phyloP scores from a whole-genome alignment of 2,329 filamentous ascomycete genomes.

The Oidium heveae region DNA sequence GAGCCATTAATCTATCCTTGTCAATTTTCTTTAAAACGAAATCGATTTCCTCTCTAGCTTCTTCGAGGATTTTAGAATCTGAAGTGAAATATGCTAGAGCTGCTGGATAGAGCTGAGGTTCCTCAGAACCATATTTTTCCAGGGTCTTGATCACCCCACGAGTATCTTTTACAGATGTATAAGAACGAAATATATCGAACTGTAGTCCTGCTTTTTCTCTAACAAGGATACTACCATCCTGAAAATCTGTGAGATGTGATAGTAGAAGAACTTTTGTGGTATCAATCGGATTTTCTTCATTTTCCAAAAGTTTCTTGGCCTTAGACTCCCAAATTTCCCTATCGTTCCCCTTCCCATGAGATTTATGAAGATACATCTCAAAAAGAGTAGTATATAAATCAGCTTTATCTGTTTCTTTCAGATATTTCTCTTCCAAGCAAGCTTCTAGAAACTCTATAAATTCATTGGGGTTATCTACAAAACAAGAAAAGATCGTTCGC shows the following conservation, averaged over 20 bases:
- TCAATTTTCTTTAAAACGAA: conserved; percentile 67
- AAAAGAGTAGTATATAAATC: conserved; percentile 90
- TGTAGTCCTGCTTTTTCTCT: conserved; percentile 79
- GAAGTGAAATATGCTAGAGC: conserved; percentile 87
- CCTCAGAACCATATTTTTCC: conserved; percentile 71
- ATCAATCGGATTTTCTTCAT: conserved; percentile 61
- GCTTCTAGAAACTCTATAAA: conserved; percentile 87
- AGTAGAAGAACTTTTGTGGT: conserved; percentile 83
- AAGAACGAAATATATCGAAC: conserved; percentile 91
- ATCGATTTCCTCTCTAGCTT: conserved; percentile 69
- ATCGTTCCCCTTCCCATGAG: conserved; percentile 45
- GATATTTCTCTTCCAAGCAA: conserved; percentile 43
- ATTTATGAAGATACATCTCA: conserved; percentile 91
- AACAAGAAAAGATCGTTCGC: conserved; percentile 78
- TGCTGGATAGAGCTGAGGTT: conserved; percentile 77
- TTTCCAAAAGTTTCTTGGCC: conserved; percentile 69
- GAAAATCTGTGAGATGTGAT: conserved; percentile 76
- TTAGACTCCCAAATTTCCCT: conserved; percentile 70
- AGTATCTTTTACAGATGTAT: conserved; percentile 80
- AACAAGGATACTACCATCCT: conserved; percentile 72
- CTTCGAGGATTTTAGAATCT: conserved; percentile 52
- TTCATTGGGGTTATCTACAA: conserved; percentile 78
- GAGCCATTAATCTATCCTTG: conserved; percentile 76
- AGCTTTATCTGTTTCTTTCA: conserved; percentile 50
- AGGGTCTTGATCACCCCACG: conserved; percentile 71